Conservation (phyloP, 2,329 filamentous ascomycete genomes). For the Teratosphaeria nubilosa region DNA sequence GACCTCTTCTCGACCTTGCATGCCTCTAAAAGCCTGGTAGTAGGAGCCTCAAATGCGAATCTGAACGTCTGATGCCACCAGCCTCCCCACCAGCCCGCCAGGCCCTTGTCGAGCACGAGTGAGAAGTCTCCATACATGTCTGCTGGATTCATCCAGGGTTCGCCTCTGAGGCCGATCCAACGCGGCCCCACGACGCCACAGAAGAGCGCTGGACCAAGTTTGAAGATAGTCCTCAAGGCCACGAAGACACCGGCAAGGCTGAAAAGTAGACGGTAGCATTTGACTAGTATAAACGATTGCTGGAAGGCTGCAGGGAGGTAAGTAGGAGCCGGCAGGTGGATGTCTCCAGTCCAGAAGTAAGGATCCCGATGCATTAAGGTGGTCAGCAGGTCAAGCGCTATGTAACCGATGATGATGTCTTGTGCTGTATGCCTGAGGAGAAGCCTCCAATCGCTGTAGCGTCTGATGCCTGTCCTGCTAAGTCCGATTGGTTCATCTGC, state of each 20-base stretch:
- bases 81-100: conserved; percentile 71
- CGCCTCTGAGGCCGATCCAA: conserved; percentile 49
- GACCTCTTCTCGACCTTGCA: conserved; percentile 22
- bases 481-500: conserved; percentile 1
- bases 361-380: conserved; percentile 63
- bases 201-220: conserved; percentile 51
- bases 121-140: conserved; percentile 45
- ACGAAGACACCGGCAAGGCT: conserved; percentile 47
- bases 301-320: conserved; percentile 34
- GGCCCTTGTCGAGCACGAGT: conserved; percentile 55
- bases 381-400: conserved; percentile 61
- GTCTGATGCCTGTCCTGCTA: conserved; percentile 27
- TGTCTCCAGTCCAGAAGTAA: conserved; percentile 51
- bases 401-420: conserved; percentile 47
- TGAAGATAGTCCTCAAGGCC: conserved; percentile 53
- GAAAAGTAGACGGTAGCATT: conserved; percentile 47
- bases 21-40: conserved; percentile 34
- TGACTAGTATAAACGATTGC: conserved; percentile 39
- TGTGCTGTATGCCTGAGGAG: conserved; percentile 27
- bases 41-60: conserved; percentile 55
- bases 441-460: conserved; percentile 24
- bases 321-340: conserved; percentile 28
- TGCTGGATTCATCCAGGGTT: conserved; percentile 50
- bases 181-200: conserved; percentile 48
- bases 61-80: conserved; percentile 93